phyloP scores from a whole-genome alignment of 148 eudicot species.

The Cornus controversa region DNA sequence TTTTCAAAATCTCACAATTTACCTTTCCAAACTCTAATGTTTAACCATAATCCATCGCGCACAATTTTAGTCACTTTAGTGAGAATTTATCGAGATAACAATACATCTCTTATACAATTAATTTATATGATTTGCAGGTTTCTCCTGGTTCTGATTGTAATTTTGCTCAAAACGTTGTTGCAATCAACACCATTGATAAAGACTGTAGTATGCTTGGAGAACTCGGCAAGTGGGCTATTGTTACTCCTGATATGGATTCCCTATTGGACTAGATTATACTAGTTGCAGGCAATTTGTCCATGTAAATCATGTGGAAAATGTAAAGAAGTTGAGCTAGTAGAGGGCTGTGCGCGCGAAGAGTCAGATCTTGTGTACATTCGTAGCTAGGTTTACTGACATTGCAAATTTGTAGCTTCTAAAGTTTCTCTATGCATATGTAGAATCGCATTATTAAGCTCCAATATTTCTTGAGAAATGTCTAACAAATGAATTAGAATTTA shows the following conservation, averaged over 20 bases:
- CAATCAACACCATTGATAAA: conserved; percentile 41
- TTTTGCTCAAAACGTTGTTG: conserved; percentile 43
- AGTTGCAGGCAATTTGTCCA: background rate
- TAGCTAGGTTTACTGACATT: background rate
- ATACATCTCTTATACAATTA: too few relatives aligned
- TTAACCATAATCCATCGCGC: too few relatives aligned
- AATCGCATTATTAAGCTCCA: background rate
- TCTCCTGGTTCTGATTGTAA: conserved; percentile 47
- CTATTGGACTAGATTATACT: conserved; percentile 26
- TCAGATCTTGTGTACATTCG: background rate
- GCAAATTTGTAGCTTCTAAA: background rate
- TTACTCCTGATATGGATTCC: conserved; percentile 51
- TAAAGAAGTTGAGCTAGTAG: background rate
- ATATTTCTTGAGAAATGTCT: too few relatives aligned
- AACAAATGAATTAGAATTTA: too few relatives aligned
- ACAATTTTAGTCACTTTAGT: background rate
- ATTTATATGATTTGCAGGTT: conserved; percentile 47
- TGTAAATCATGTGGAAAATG: background rate
- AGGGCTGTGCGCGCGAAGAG: too few relatives aligned
- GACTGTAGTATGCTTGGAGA: conserved; percentile 44
- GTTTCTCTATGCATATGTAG: background rate
- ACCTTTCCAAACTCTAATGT: too few relatives aligned
- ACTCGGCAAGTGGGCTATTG: conserved; percentile 46
- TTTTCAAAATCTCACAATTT: background rate
- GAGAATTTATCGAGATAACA: too few relatives aligned